Evolutionary conservation across 2,329 filamentous ascomycete genomes (phyloP).

Genomic region (Sclerotinia minor): DNA sequence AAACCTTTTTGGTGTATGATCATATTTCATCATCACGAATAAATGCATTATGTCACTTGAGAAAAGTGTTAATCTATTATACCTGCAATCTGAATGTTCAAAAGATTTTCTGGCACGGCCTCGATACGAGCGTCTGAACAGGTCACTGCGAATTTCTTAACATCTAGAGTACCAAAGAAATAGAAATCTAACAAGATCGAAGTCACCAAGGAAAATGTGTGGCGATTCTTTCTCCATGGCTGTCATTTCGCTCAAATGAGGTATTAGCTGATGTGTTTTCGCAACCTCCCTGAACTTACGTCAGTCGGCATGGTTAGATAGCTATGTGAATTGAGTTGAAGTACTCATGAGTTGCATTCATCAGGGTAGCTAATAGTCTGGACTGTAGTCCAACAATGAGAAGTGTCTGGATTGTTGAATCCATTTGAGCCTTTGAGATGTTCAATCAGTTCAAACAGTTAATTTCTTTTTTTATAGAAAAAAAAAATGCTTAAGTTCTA

Average conservation of each 20-base stretch:
- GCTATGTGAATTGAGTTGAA: not conserved
- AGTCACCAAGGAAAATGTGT: slow-evolving; percentile 22
- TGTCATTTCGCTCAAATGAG: slow-evolving; percentile 23
- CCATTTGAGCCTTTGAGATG: too few species aligned
- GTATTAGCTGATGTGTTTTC: slow-evolving; percentile 25
- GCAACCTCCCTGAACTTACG: not conserved
- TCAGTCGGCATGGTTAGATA: too few species aligned
- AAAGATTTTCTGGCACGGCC: slow-evolving; percentile 21
- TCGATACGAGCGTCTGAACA: slow-evolving; percentile 25
- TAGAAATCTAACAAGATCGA: not conserved
- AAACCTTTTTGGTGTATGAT: slow-evolving; percentile 40
- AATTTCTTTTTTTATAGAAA: too few species aligned
- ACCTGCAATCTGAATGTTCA: slow-evolving; percentile 26
- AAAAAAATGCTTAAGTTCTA: too few species aligned
- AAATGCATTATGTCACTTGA: too few species aligned
- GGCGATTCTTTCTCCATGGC: slow-evolving; percentile 6
- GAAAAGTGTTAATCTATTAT: not conserved
- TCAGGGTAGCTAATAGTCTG: too few species aligned
- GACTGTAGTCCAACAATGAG: too few species aligned
- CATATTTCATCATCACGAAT: too few species aligned
- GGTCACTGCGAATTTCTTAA: slow-evolving; percentile 17
- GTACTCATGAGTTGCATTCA: slow-evolving; percentile 2
- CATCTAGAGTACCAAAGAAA: not conserved
- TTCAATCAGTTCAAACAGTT: too few species aligned
- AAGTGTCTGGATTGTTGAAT: too few species aligned